These are phyloP conservation scores for Asterophora lycoperdoides DNA, from an alignment of 768 basidiomycete genomes.

Conservation along the genomic window DNA sequence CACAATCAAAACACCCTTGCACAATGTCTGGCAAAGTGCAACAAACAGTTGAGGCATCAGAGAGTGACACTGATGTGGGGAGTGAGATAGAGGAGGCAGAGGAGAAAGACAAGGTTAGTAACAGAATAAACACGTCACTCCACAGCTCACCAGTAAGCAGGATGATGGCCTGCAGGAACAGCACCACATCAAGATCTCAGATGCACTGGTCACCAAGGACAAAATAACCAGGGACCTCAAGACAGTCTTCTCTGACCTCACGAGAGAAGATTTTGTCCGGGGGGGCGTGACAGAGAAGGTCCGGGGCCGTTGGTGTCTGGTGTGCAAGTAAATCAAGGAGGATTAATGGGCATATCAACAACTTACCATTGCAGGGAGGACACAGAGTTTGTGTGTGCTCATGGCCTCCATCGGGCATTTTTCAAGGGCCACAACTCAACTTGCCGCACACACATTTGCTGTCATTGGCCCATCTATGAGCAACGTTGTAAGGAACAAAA, in stretches of 20 bases:
- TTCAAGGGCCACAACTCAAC: background rate
- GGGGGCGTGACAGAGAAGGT: background rate
- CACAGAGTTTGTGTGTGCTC: background rate
- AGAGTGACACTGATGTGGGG: too few species aligned
- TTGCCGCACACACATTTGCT: background rate
- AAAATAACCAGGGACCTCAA: background rate
- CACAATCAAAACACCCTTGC: too few species aligned
- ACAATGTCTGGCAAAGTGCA: too few species aligned
- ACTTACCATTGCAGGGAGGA: background rate
- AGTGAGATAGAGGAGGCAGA: too few species aligned
- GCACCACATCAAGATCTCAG: background rate
- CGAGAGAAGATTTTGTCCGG: slow-evolving; percentile 8
- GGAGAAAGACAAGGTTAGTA: slow-evolving; percentile 11
- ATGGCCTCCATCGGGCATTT: background rate
- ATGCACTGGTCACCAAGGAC: background rate
- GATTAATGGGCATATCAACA: background rate
- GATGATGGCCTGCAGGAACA: background rate
- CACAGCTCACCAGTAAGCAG: slow-evolving; percentile 11
- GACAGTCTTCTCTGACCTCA: slow-evolving; percentile 5
- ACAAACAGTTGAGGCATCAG: too few species aligned
- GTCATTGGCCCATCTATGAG: background rate
- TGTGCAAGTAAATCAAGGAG: background rate
- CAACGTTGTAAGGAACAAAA: background rate
- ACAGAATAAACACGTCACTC: slow-evolving; percentile 10
- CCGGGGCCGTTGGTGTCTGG: background rate